Conservation (phyloP, 306 rosid species). For the Begonia fuchsioides region DNA sequence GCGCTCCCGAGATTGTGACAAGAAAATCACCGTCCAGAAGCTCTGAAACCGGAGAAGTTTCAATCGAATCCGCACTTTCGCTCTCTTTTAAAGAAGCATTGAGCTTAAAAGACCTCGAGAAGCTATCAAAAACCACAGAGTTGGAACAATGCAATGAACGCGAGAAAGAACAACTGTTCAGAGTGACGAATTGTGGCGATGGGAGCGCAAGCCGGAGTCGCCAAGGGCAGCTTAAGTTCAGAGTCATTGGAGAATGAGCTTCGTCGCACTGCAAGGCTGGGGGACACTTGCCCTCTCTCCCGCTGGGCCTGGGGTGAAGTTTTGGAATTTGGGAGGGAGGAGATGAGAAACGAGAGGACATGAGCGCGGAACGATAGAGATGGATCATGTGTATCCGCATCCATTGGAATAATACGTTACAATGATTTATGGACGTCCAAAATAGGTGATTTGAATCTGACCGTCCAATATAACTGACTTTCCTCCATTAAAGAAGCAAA, state of each 20-base stretch:
- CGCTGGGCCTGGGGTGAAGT: no score
- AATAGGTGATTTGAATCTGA: no score
- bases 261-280: no score
- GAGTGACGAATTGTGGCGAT: no score
- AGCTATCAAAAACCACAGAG: conserved; percentile 12
- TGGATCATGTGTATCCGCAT: no score
- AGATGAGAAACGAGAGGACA: conserved; percentile 52
- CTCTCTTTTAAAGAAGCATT: conserved; percentile 42
- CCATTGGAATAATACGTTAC: no score
- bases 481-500: no score
- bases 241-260: conserved; percentile 24
- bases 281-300: no score
- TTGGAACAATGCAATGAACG: conserved; percentile 10
- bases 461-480: no score
- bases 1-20: conserved; percentile 20
- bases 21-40: conserved; percentile 32
- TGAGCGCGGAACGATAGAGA: conserved; percentile 3
- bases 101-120: conserved; percentile 12
- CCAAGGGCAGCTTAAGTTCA: conserved; percentile 33
- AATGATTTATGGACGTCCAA: no score
- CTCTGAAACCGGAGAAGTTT: conserved; percentile 19
- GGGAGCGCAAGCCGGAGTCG: no score
- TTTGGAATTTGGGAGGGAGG: not conserved
- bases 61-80: conserved; percentile 24
- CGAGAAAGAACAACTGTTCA: conserved; percentile 2